Conservation (phyloP, 441 rosid species). For the Brassica hybrid region DNA sequence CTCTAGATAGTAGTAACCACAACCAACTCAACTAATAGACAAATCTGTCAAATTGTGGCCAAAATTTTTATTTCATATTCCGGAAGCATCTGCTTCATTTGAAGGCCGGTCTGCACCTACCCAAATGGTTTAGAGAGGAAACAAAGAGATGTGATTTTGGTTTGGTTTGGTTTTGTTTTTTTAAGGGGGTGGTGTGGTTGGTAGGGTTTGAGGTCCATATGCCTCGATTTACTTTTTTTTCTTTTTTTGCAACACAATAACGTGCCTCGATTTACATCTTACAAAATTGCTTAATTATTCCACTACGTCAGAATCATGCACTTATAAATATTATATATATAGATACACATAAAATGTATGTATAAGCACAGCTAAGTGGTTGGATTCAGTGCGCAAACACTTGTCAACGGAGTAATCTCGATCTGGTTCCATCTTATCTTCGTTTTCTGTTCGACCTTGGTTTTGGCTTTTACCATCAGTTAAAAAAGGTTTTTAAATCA, state of each 20-base stretch:
- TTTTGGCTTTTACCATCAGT: constrained; percentile 30
- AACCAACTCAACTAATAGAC: no score
- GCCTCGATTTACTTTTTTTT: constrained; percentile 10
- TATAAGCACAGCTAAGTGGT: constrained; percentile 26
- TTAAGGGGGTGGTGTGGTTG: constrained; percentile 24
- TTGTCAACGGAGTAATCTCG: constrained; percentile 42
- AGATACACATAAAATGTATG: not conserved
- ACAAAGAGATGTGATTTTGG: constrained; percentile 36
- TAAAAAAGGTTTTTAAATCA: not conserved
- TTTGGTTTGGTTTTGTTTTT: constrained; percentile 20
- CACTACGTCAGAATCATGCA: not conserved
- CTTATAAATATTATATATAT: not conserved
- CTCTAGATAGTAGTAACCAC: no score
- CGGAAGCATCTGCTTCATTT: no score
- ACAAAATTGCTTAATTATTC: not conserved
- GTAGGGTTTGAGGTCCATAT: constrained; percentile 44
- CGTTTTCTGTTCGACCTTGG: constrained; percentile 44
- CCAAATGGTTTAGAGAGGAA: constrained; percentile 29
- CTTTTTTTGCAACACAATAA: no score
- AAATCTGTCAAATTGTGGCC: no score
- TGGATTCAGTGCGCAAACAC: constrained; percentile 44
- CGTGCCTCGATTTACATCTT: no score
- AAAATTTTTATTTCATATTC: no score
- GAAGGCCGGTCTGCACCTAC: constrained; percentile 18
- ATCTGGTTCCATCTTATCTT: constrained; percentile 43